phyloP scores from a whole-genome alignment of 2,329 filamentous ascomycete species.

The Arachnomyces sp. region DNA sequence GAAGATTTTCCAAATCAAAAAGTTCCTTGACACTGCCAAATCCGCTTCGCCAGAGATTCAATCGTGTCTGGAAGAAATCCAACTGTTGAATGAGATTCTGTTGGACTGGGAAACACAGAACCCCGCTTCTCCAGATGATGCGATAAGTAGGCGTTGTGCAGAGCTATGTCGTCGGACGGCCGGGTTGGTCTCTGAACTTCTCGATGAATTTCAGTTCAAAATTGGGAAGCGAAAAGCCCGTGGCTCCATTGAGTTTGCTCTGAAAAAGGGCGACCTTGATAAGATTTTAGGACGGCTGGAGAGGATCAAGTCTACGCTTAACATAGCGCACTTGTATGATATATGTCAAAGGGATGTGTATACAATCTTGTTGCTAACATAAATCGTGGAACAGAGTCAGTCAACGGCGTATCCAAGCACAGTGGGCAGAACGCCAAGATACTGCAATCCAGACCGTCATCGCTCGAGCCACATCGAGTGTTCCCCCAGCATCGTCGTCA shows the following conservation, averaged over 20 bases:
- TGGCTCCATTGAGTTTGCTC: slow-evolving; percentile 1
- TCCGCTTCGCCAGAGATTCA: background rate
- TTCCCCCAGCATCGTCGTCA: background rate
- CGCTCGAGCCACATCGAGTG: background rate
- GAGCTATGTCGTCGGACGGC: background rate
- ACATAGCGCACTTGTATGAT: slow-evolving; percentile 1
- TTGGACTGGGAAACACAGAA: background rate
- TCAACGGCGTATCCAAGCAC: background rate
- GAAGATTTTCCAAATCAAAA: background rate
- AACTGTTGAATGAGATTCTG: slow-evolving; percentile 1
- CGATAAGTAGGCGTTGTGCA: background rate
- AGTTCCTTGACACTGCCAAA: background rate
- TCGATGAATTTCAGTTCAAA: background rate
- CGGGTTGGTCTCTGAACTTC: background rate
- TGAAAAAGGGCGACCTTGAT: background rate
- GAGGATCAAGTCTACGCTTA: slow-evolving; percentile 1
- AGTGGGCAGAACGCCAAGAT: background rate
- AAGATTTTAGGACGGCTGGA: background rate
- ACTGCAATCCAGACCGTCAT: background rate
- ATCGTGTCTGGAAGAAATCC: background rate
- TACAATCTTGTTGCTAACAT: no score
- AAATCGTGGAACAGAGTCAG: background rate
- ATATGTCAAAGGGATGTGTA: background rate
- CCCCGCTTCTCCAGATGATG: background rate
- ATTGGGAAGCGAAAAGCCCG: background rate